Evolutionary conservation across 1,284 basidiomycete species (phyloP).

Genomic region (Apiotrichum akiyoshidainum): DNA sequence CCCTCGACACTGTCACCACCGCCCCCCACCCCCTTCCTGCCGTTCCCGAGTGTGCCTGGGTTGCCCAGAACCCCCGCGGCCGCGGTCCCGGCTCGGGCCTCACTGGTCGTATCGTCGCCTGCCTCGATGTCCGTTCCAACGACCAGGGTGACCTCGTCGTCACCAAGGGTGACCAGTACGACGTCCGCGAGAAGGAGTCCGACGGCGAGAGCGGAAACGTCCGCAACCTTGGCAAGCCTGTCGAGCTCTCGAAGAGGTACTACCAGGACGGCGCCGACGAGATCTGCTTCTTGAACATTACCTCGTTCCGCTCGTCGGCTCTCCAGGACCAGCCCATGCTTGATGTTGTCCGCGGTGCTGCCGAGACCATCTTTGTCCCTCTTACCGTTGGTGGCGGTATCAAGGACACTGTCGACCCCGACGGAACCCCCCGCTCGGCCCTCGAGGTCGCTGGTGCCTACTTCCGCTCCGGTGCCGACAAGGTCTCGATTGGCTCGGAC

Average conservation of each 20-base stretch:
- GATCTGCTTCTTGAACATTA: conserved; percentile 97
- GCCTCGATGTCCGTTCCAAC: conserved; percentile 96
- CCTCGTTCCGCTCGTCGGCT: conserved; percentile 95
- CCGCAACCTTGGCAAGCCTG: conserved; percentile 96
- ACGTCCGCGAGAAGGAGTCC: conserved; percentile 77
- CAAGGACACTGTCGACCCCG: conserved; percentile 92
- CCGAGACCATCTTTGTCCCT: conserved; percentile 92
- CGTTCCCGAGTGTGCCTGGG: neutral
- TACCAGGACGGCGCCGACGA: conserved; percentile 91
- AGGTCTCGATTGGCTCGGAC: conserved; percentile 87
- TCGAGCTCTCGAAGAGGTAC: conserved; percentile 84
- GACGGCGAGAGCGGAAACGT: conserved; percentile 64
- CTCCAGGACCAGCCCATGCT: conserved; percentile 98
- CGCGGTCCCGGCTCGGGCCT: conserved; percentile 59
- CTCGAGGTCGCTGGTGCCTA: conserved; percentile 94
- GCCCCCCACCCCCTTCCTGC: conserved; percentile 17
- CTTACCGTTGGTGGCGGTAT: conserved; percentile 98
- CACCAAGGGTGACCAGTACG: conserved; percentile 99
- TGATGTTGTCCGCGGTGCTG: conserved; percentile 84
- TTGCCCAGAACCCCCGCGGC: conserved; percentile 12
- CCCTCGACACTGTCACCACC: conserved; percentile 35
- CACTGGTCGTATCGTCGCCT: conserved; percentile 93
- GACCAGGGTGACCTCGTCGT: conserved; percentile 96
- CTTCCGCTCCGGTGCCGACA: conserved; percentile 97
- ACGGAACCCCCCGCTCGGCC: conserved; percentile 80